Base-by-base conservation (phyloP, 805 yeast genomes). In the Candida nitratophila region DNA sequence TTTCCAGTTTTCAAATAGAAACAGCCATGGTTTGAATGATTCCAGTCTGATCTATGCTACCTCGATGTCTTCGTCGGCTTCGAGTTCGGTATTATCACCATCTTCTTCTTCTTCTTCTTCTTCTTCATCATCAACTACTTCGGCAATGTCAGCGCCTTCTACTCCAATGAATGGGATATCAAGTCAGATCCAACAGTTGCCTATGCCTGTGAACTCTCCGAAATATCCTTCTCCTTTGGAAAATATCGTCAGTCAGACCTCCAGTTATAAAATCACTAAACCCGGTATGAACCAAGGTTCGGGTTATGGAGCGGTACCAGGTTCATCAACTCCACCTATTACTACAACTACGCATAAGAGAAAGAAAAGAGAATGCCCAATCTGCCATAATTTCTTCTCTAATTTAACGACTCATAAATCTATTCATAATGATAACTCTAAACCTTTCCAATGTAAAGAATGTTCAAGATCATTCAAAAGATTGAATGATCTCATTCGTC, bases 401-500 rank as follows among this genome's bases (percentile, higher is more conserved):
- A 89, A 88, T 58, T 68, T 88, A 52, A 86, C 91, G 22, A 87
- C 96, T 7, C 96, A 86, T 63, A 79, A 79, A 60, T 77, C 89
- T 1, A 84, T 88, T 16, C 96, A 86, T 60, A 79, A 80, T 44
- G 86, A 83, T 11, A 76, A 80, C 19, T 71, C 79, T 15, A 73
- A 95, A 47, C 96, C 95, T 0, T 91, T 82, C 58, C 69, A 79
- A 38, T 89, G 97, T 63, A 70, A 76, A 36, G 76, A 80, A 30
- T 89, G 97, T 61, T 71, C 76, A 35, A 77, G 96, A 47, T 95
- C 96, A 2, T 89, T 89, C 65, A 86, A 93, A 15, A 72, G 96
- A 47, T 83, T 90, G 37, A 90, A 90, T 60, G 96, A 89, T 60
- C 68, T 90, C 51, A 76, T 83, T 50, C 73, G 97, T 48, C 97